Evolutionary conservation across 2,329 filamentous ascomycete species (phyloP).

Genomic region (Trichoderma brevicompactum): DNA sequence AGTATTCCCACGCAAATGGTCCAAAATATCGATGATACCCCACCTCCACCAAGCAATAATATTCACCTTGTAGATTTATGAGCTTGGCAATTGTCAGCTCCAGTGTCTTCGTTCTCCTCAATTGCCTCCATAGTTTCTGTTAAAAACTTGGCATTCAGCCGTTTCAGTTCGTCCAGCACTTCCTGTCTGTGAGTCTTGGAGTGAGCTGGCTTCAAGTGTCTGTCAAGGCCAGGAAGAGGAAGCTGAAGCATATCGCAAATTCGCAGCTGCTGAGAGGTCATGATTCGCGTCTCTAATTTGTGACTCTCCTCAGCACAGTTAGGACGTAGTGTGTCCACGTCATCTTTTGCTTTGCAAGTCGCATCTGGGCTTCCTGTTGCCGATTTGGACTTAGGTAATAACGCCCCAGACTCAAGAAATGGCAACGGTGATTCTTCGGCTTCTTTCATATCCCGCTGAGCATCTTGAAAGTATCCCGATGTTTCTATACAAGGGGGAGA

Average conservation of each 20-base stretch:
- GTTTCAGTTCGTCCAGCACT: constrained; percentile 39
- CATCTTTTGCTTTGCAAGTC: background rate
- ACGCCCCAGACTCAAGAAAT: background rate
- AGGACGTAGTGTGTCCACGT: background rate
- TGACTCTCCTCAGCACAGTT: background rate
- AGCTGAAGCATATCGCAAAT: constrained; percentile 32
- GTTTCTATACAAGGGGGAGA: constrained; percentile 3
- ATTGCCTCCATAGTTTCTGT: constrained; percentile 22
- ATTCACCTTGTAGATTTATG: background rate
- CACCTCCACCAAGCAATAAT: background rate
- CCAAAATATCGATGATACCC: background rate
- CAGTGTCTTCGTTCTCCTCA: background rate
- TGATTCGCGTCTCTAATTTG: background rate
- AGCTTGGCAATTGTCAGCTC: background rate
- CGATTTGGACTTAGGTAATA: background rate
- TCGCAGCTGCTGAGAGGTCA: constrained; percentile 19
- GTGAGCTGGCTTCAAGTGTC: constrained; percentile 31
- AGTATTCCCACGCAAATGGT: background rate
- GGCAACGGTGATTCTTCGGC: background rate
- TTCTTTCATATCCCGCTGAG: background rate
- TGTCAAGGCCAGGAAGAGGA: constrained; percentile 35
- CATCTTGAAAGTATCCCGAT: constrained; percentile 10
- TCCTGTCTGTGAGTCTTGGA: constrained; percentile 33
- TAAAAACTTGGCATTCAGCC: constrained; percentile 39
- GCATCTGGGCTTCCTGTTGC: background rate